phyloP scores from a whole-genome alignment of 495 filamentous ascomycete genomes.

The Penicillium silybi region DNA sequence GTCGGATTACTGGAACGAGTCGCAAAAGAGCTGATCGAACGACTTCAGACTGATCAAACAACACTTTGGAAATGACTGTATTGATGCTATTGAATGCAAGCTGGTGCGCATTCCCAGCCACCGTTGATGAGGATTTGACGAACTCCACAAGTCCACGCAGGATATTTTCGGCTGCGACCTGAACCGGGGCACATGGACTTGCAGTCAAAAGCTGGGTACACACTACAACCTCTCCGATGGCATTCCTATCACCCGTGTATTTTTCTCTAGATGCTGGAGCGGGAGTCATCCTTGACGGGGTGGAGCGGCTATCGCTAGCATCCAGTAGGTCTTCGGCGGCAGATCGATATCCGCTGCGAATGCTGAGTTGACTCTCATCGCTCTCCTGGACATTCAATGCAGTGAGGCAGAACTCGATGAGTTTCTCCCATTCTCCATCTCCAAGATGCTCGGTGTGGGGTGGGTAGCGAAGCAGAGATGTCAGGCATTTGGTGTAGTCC shows the following conservation, averaged over 20 bases:
- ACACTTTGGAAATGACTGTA: conserved; percentile 56
- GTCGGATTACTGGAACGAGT: conserved; percentile 65
- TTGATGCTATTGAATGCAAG: conserved; percentile 74
- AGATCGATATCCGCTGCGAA: conserved; percentile 25
- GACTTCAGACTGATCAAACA: conserved; percentile 64
- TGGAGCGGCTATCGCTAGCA: conserved; percentile 24
- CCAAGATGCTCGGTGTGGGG: conserved; percentile 76
- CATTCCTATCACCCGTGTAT: conserved; percentile 26
- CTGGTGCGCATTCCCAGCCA: conserved; percentile 60
- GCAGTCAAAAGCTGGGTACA: conserved; percentile 64
- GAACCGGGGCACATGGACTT: conserved; percentile 67
- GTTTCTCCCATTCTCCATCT: conserved; percentile 61
- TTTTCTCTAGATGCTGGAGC: conserved; percentile 24
- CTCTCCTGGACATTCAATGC: conserved; percentile 19
- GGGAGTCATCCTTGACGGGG: conserved; percentile 33
- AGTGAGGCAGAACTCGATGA: conserved; percentile 61
- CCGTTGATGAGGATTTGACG: conserved; percentile 53
- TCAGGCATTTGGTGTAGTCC: conserved; percentile 75
- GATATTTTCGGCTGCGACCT: conserved; percentile 53
- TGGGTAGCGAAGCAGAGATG: conserved; percentile 62
- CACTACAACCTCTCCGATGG: conserved; percentile 55
- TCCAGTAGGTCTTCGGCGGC: conserved; percentile 25
- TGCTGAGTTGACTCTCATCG: conserved; percentile 27
- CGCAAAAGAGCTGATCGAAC: conserved; percentile 52
- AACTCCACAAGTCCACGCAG: conserved; percentile 56